A percentile compares a stretch with the other conserved stretches of the same genome.
phyloP scores from a whole-genome alignment of 805 yeast species.

The Kluyveromyces dobzhanskii region DNA sequence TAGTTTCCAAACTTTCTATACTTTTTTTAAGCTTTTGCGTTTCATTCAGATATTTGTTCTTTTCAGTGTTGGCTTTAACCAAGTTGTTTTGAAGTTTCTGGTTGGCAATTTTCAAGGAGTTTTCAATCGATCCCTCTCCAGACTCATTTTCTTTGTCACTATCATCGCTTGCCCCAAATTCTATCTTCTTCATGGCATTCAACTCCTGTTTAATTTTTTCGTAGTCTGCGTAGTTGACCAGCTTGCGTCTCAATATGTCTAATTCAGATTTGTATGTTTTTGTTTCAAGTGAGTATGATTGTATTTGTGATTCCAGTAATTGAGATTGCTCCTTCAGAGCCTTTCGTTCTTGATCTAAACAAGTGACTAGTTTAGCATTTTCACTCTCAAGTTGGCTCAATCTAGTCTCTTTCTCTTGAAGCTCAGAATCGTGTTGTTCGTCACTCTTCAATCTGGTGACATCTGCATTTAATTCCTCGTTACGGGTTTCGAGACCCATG shows the following conservation, averaged over 20 bases:
- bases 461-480: slow-evolving; percentile 63
- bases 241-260: slow-evolving; percentile 38
- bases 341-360: slow-evolving; percentile 23
- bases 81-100: slow-evolving; percentile 64
- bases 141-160: slow-evolving; percentile 26
- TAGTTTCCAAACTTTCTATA: slow-evolving; percentile 28
- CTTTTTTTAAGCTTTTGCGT: slow-evolving; percentile 35
- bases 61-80: slow-evolving; percentile 54
- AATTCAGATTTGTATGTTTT: slow-evolving; percentile 43
- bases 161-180: slow-evolving; percentile 50
- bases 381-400: slow-evolving; percentile 57
- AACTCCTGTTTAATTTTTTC: slow-evolving; percentile 75
- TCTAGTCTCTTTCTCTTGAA: slow-evolving; percentile 34
- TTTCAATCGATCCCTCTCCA: slow-evolving; percentile 36
- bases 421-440: slow-evolving; percentile 34
- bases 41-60: slow-evolving; percentile 37
- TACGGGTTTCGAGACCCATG: slow-evolving; percentile 65
- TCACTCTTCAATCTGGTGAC: slow-evolving; percentile 46
- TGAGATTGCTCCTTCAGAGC: slow-evolving; percentile 10
- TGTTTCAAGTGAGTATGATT: slow-evolving; percentile 38
- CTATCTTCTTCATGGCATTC: slow-evolving; percentile 61
- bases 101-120: slow-evolving; percentile 60
- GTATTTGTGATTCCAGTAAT: slow-evolving; percentile 29
- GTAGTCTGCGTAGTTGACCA: slow-evolving; percentile 55
- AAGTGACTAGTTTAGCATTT: slow-evolving; percentile 39